Evolutionary conservation across 805 yeast species (phyloP).

Genomic region (Candida schatavii): DNA sequence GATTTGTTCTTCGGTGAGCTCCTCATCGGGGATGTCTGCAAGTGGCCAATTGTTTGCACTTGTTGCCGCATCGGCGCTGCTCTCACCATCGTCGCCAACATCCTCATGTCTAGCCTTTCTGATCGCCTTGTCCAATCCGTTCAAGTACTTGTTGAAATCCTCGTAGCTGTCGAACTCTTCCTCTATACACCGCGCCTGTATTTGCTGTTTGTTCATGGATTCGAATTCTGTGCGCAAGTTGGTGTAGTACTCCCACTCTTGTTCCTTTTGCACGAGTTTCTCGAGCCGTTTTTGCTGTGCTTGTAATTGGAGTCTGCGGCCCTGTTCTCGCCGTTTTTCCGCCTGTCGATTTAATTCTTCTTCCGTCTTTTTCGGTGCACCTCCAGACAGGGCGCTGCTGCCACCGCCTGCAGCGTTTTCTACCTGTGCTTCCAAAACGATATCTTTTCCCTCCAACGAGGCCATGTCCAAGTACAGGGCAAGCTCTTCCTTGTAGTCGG

Average conservation of each 20-base stretch:
- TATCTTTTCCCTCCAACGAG: constrained; percentile 62
- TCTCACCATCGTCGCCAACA: constrained; percentile 50
- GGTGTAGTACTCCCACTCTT: constrained; percentile 71
- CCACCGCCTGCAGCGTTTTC: constrained; percentile 53
- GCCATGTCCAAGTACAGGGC: constrained; percentile 56
- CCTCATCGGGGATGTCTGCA: constrained; percentile 80
- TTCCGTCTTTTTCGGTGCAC: constrained; percentile 63
- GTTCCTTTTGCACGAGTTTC: constrained; percentile 74
- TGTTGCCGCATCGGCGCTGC: constrained; percentile 38
- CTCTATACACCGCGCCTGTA: constrained; percentile 52
- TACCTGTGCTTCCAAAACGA: constrained; percentile 77
- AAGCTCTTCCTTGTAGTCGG: constrained; percentile 64
- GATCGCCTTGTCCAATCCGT: constrained; percentile 63
- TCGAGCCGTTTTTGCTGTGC: constrained; percentile 83
- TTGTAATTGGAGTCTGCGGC: constrained; percentile 86
- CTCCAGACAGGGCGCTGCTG: neutral
- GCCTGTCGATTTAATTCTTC: constrained; percentile 78
- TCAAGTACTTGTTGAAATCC: constrained; percentile 66
- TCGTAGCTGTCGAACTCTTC: constrained; percentile 78
- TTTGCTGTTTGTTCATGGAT: constrained; percentile 48
- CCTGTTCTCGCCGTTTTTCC: constrained; percentile 79
- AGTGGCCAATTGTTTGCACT: constrained; percentile 50
- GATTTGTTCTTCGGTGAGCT: constrained; percentile 72
- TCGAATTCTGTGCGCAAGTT: constrained; percentile 52
- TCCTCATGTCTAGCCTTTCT: constrained; percentile 65